Base-by-base conservation (phyloP, 1,284 basidiomycete species). In the Malassezia globosa region DNA sequence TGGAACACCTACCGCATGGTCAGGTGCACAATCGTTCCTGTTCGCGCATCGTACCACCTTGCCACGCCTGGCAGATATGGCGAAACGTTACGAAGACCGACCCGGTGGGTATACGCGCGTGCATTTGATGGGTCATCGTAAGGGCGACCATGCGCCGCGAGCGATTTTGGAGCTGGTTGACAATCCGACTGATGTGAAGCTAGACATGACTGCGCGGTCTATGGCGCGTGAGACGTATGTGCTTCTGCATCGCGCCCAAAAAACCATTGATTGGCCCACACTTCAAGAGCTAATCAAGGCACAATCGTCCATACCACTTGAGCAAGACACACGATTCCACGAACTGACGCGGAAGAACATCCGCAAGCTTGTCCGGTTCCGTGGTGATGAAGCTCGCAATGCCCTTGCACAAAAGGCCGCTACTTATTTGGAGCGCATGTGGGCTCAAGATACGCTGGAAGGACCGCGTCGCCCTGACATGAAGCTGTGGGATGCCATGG, bases 31-130 rank as follows among this genome's bases (percentile, higher is more conserved):
- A 22, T 60, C 56, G 16, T 66, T 62, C 55, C 58, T 69, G 29
- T 69, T 54, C 37, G 49, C 55, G 6, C 59, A 46, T 47, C 61
- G 43, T 54, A 66, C 51, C 79, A 81, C 40, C 26, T 74, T 89
- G 19, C 80, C 82, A 16, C 90, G 90, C 72, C 89, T 95, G 69
- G 77, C 77, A 8, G 79, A 80, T 5, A 82, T 95, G 47, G 81
- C 87, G 0, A 71, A 80, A 57, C 83, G 94, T 37, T 99, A 96
- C 73, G 78, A 80, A 1, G 69, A 78, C 18, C 80, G 94, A 5
- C 82, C 83, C 4, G 94, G 94, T 8, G 94, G 94, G 6, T 99
- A 96, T 76, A 97, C 94, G 6, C 82, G 94, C 22, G 83, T 97
- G 56, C 83, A 88, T 72, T 86, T 84, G 68, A 85, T 82, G 59